Conservation (phyloP, 495 filamentous ascomycete species). For the Lasiosphaeria hispida region DNA sequence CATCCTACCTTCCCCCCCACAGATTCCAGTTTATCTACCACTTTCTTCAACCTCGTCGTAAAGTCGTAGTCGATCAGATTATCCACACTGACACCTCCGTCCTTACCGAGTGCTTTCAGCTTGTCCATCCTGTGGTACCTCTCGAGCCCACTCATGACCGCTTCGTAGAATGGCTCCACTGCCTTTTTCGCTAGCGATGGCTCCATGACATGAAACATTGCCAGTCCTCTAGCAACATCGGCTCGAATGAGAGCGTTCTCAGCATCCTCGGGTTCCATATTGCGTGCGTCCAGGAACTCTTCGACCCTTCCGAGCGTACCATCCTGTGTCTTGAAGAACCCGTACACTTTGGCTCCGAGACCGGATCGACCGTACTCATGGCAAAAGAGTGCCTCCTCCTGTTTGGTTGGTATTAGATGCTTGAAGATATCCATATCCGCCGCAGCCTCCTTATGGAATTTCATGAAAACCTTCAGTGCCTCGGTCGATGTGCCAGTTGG, state of each 20-base stretch:
- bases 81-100: slow-evolving; percentile 31
- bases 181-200: slow-evolving; percentile 22
- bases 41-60: slow-evolving; percentile 15
- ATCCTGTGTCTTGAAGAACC: slow-evolving; percentile 31
- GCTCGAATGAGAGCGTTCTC: slow-evolving; percentile 30
- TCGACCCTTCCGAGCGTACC: slow-evolving; percentile 30
- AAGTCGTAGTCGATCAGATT: slow-evolving; percentile 31
- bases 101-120: slow-evolving; percentile 26
- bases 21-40: slow-evolving; percentile 25
- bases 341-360: slow-evolving; percentile 31
- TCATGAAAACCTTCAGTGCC: slow-evolving; percentile 30
- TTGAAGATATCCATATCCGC: slow-evolving; percentile 28
- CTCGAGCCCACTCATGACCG: slow-evolving; percentile 19
- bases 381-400: slow-evolving; percentile 29
- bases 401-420: slow-evolving; percentile 26
- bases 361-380: slow-evolving; percentile 31
- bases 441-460: slow-evolving; percentile 21
- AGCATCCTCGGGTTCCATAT: slow-evolving; percentile 31
- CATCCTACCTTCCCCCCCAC: slow-evolving; percentile 27
- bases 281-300: slow-evolving; percentile 32
- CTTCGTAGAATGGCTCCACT: slow-evolving; percentile 22
- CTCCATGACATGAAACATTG: slow-evolving; percentile 25
- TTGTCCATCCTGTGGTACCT: slow-evolving; percentile 29
- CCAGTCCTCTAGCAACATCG: slow-evolving; percentile 29
- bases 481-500: slow-evolving; percentile 16